Conservation (phyloP, 345 rosid genomes). For the Citrus sp. region DNA sequence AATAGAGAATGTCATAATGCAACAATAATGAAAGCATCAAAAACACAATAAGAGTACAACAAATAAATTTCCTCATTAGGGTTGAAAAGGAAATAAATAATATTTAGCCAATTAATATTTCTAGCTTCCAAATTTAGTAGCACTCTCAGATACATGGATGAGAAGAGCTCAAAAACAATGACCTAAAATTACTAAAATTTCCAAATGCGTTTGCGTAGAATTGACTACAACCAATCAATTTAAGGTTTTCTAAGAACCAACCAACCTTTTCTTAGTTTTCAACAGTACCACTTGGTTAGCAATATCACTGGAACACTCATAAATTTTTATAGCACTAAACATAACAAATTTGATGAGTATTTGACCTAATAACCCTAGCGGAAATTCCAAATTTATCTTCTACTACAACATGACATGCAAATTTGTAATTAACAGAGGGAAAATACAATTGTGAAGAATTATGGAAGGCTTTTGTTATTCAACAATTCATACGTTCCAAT, state of each 20-base stretch:
- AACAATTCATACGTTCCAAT: too few species aligned
- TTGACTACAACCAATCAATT: not conserved
- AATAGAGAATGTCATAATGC: not conserved
- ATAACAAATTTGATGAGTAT: not conserved
- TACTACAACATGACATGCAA: not conserved
- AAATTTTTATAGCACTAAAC: not conserved
- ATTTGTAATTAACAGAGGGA: not conserved
- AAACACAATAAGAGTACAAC: not conserved
- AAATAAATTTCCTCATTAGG: not conserved
- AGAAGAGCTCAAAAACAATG: not conserved
- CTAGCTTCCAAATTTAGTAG: not conserved
- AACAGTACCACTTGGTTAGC: not conserved
- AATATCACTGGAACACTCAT: not conserved
- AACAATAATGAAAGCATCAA: not conserved
- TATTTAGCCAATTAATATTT: not conserved
- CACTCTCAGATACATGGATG: not conserved
- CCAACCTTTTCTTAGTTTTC: not conserved
- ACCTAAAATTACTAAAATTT: not conserved
- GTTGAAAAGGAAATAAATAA: not conserved
- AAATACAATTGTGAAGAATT: not conserved
- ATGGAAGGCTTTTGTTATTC: not conserved
- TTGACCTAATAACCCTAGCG: not conserved
- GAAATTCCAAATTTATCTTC: not conserved
- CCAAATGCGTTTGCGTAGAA: not conserved
- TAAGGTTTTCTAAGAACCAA: not conserved